These are phyloP conservation scores for Pseudogymnoascus sp. DNA, from an alignment of 2,329 filamentous ascomycete genomes.

Conservation along the genomic window DNA sequence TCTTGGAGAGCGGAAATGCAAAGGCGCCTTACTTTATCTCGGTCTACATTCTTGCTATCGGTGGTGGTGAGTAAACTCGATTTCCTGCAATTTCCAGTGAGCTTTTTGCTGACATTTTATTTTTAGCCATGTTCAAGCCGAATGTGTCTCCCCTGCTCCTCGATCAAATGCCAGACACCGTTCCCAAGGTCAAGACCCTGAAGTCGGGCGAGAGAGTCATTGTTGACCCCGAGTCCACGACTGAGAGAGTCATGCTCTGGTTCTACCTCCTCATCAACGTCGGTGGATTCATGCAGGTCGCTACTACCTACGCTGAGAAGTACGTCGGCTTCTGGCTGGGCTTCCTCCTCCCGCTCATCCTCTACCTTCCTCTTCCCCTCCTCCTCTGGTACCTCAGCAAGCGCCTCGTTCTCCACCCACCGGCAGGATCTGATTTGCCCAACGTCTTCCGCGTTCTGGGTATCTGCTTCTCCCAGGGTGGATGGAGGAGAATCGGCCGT, in stretches of 20 bases:
- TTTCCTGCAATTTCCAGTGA: constrained; percentile 53
- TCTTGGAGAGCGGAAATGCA: constrained; percentile 53
- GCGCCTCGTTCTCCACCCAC: constrained; percentile 37
- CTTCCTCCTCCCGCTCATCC: constrained; percentile 38
- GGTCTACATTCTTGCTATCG: constrained; percentile 23
- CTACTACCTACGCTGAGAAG: constrained; percentile 36
- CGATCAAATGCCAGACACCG: constrained; percentile 43
- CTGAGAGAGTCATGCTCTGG: constrained; percentile 35
- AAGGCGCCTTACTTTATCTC: constrained; percentile 38
- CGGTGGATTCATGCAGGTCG: constrained; percentile 41
- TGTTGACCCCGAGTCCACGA: constrained; percentile 50
- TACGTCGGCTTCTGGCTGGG: constrained; percentile 43
- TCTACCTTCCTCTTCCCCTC: not conserved
- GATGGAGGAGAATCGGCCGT: constrained; percentile 42
- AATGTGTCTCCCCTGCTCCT: constrained; percentile 58
- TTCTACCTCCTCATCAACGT: constrained; percentile 67
- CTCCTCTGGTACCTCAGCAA: constrained; percentile 29
- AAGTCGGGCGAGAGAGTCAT: constrained; percentile 54
- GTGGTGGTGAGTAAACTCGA: constrained; percentile 29
- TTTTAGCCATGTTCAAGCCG: constrained; percentile 52
- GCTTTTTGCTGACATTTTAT: constrained; percentile 58
- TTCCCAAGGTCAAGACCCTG: constrained; percentile 35
- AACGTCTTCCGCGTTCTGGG: constrained; percentile 37
- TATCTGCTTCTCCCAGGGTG: constrained; percentile 33
- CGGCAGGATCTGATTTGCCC: constrained; percentile 38